phyloP scores from a whole-genome alignment of 2,329 filamentous ascomycete genomes.

The Cyanodermella asteris region DNA sequence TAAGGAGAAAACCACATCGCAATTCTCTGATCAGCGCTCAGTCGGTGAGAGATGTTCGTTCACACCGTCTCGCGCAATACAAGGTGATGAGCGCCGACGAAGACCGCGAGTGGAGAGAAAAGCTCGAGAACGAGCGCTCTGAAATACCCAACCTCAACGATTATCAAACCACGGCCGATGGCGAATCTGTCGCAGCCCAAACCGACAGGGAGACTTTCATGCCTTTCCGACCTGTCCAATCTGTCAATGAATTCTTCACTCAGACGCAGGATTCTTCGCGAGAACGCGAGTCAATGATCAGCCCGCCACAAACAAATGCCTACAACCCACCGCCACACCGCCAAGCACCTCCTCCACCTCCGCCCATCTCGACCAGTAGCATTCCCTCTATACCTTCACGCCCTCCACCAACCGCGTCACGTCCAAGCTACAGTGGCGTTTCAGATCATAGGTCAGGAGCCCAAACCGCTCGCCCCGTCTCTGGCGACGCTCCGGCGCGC shows the following conservation, averaged over 20 bases:
- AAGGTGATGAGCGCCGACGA: conserved; percentile 63
- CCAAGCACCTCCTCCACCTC: conserved; percentile 14
- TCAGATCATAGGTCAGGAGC: too few relatives aligned
- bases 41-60: conserved; percentile 31
- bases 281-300: conserved; percentile 34
- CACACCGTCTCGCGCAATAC: conserved; percentile 34
- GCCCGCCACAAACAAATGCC: conserved; percentile 17
- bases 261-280: conserved; percentile 53
- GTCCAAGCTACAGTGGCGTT: conserved; percentile 63
- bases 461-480: conserved; percentile 28
- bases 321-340: conserved; percentile 28
- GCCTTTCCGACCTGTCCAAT: conserved; percentile 42
- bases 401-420: conserved; percentile 44
- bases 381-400: conserved; percentile 40
- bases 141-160: conserved; percentile 32
- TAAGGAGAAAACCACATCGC: too few relatives aligned
- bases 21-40: conserved; percentile 27
- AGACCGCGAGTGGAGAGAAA: conserved; percentile 58
- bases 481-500: conserved; percentile 18
- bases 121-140: conserved; percentile 49
- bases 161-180: conserved; percentile 17
- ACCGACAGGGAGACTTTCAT: conserved; percentile 16
- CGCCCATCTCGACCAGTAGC: conserved; percentile 16
- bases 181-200: too few relatives aligned
- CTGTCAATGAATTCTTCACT: conserved; percentile 65